These are phyloP conservation scores for Metarhizium album DNA, from an alignment of 2,329 filamentous ascomycete species.

Conservation along the genomic window DNA sequence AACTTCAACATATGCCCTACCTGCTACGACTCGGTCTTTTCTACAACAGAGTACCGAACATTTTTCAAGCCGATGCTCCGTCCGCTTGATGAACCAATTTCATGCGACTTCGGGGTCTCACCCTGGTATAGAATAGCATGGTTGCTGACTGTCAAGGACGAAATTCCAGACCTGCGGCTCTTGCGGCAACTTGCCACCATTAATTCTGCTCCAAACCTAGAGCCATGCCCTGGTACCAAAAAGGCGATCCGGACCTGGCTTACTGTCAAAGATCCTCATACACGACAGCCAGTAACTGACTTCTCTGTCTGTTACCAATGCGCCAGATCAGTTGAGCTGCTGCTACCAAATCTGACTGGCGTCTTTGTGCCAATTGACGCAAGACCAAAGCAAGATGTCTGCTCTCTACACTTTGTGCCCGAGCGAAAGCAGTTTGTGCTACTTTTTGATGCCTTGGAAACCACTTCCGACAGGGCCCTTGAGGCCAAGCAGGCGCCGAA, in stretches of 20 bases:
- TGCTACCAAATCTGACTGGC: slow-evolving; percentile 63
- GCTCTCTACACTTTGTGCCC: slow-evolving; percentile 53
- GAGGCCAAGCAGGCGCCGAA: slow-evolving; percentile 38
- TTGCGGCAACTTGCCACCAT: slow-evolving; percentile 60
- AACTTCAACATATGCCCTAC: slow-evolving; percentile 73
- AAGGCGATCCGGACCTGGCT: slow-evolving; percentile 59
- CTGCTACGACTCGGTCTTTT: slow-evolving; percentile 64
- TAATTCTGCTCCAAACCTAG: slow-evolving; percentile 32
- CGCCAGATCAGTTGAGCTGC: slow-evolving; percentile 55
- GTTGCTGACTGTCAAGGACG: slow-evolving; percentile 65
- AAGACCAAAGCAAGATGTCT: slow-evolving; percentile 43
- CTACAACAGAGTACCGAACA: slow-evolving; percentile 53
- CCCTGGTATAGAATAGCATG: slow-evolving; percentile 81
- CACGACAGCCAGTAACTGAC: slow-evolving; percentile 50
- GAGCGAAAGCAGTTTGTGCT: slow-evolving; percentile 43
- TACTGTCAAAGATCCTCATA: slow-evolving; percentile 58
- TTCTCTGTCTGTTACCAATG: slow-evolving; percentile 72
- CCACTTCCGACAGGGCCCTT: slow-evolving; percentile 39
- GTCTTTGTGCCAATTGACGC: slow-evolving; percentile 48
- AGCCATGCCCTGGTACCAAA: slow-evolving; percentile 46
- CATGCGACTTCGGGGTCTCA: slow-evolving; percentile 67
- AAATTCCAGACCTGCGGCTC: slow-evolving; percentile 53
- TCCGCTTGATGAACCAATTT: slow-evolving; percentile 44
- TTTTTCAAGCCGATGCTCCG: slow-evolving; percentile 51
- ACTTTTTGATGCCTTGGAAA: slow-evolving; percentile 52